Evolutionary conservation across 1,139 yeast genomes (phyloP).

Genomic region (Debaryomycetaceae sp.): DNA sequence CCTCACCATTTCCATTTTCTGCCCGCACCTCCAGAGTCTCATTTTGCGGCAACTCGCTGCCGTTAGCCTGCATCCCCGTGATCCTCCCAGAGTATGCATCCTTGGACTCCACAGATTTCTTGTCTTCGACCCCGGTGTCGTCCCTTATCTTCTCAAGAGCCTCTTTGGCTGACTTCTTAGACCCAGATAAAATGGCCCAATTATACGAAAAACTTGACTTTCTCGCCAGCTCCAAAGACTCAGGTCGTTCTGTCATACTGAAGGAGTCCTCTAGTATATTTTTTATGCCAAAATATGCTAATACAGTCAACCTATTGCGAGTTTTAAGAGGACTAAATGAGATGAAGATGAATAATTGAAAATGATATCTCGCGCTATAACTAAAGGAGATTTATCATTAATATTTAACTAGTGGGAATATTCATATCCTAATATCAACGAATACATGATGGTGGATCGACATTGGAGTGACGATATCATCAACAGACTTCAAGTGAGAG

Average conservation of each 20-base stretch:
- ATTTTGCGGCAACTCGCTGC: neutral
- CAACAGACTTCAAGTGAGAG: slow-evolving; percentile 24
- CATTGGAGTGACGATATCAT: slow-evolving; percentile 23
- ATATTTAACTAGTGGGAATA: neutral
- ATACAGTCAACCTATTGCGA: neutral
- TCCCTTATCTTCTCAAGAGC: neutral
- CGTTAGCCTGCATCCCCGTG: neutral
- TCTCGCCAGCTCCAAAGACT: neutral
- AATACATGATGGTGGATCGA: slow-evolving; percentile 1
- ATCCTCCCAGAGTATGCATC: neutral
- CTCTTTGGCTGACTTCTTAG: neutral
- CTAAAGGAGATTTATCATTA: neutral
- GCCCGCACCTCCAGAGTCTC: neutral
- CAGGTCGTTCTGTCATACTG: neutral
- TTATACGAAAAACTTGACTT: neutral
- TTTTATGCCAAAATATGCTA: neutral
- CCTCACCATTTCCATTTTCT: neutral
- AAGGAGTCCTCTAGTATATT: neutral
- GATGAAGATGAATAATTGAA: neutral
- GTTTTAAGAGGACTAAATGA: neutral
- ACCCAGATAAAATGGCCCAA: neutral
- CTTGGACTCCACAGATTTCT: neutral
- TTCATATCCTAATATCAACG: neutral
- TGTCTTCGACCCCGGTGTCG: neutral
- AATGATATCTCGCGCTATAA: slow-evolving; percentile 1